Base-by-base conservation (phyloP, 345 rosid species). In the Trapa incisa region DNA sequence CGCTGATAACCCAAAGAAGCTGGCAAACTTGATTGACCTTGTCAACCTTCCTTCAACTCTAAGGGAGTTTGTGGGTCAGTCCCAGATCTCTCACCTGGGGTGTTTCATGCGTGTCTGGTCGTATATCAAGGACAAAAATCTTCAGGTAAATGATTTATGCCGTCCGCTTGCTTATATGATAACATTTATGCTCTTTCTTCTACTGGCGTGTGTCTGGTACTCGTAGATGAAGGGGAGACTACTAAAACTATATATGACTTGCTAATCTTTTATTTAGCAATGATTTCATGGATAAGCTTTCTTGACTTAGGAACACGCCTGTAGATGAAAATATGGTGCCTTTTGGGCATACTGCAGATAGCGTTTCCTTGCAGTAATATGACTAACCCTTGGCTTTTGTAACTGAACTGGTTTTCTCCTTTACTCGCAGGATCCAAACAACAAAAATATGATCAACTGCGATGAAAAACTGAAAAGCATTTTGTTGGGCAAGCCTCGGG, bases 71-170 rank as follows among this genome's bases (percentile, higher is more conserved):
- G 87, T 89, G 76, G 99, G 97, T 6, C 96, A 85, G 75, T 89
- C 99, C 73, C 96, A 83, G 76, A 85, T 75, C 74, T 94, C 97
- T 70, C 97, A 87, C 38, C 72, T 94, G 77, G 95, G 92, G 53
- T 91, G 95, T 78, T 87, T 94, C 87, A 82, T 80, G 85, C 80
- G 82, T 73, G 89, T 88, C 50, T 94, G 96, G 97, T 86, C 96
- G 10, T 86, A 93, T 74, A 87, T 93, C 79, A 93, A 87, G 79
- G 76, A 87, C 73, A 87, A 94, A 74, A 86, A 87, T 68, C 96
- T 94, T 68, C 95, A 91, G 91, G 96, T 90, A 29, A 43, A 16
- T 64, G 2, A 43, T 64, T n/a, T 64, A 36, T 38, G 14, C 67
- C 5, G 38, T 36, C 11, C 4, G 13, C n/a, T 35, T 35, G n/a